Percentiles rank a stretch among this genome's conserved stretches.
Evolutionary conservation across 2,329 filamentous ascomycete species (phyloP).

Genomic region (Diaporthe citri): DNA sequence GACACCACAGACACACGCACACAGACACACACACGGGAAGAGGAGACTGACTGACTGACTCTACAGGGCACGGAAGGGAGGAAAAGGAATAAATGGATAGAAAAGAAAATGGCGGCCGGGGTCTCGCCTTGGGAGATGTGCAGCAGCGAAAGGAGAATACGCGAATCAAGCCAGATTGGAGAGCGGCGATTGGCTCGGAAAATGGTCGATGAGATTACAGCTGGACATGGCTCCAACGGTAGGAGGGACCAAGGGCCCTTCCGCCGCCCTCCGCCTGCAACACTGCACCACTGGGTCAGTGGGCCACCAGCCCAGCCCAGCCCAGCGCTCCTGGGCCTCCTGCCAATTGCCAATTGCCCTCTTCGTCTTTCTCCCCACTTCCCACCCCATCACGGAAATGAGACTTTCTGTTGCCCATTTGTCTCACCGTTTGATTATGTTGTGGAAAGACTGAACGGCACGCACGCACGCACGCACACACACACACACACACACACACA

Average conservation of each 20-base stretch:
- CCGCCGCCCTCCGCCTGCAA: constrained; percentile 14
- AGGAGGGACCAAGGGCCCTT: constrained; percentile 13
- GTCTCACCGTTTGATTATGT: constrained; percentile 22
- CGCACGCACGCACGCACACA: background rate
- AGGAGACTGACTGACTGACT: background rate
- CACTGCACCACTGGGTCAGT: background rate
- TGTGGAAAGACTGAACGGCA: constrained; percentile 10
- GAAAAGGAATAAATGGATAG: constrained; percentile 31
- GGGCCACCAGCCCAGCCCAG: constrained; percentile 11
- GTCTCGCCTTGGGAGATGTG: constrained; percentile 15
- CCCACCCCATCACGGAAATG: constrained; percentile 35
- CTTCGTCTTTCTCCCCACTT: constrained; percentile 16
- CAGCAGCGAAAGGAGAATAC: constrained; percentile 34
- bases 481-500: background rate
- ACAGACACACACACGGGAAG: background rate
- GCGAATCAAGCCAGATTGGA: constrained; percentile 33
- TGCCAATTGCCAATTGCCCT: constrained; percentile 24
- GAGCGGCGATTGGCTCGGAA: constrained; percentile 29
- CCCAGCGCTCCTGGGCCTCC: background rate
- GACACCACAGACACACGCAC: constrained; percentile 2
- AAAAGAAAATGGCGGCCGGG: constrained; percentile 22
- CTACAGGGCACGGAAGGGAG: background rate
- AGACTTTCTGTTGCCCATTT: constrained; percentile 17
- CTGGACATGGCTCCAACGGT: constrained; percentile 29
- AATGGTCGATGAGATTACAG: constrained; percentile 24